Conservation (phyloP, 2,329 filamentous ascomycete genomes). For the Aureobasidium leucospermi region DNA sequence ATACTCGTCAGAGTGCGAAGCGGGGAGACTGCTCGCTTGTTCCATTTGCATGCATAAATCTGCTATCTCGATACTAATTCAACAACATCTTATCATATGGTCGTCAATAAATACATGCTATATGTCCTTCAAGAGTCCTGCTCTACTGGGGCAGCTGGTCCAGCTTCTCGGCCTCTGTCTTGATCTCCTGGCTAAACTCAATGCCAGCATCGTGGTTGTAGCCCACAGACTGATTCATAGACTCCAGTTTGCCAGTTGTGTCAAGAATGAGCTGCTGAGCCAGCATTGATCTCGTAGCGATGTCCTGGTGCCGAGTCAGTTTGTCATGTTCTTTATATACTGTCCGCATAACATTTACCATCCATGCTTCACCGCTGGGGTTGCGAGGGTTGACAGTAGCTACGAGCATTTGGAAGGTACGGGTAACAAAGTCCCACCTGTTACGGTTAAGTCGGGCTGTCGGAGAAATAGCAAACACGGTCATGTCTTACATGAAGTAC, state of each 20-base stretch:
- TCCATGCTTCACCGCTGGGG: background rate
- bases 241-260: slow-evolving; percentile 4
- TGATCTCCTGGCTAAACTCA: background rate
- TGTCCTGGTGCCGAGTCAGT: background rate
- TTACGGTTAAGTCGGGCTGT: background rate
- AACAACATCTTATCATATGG: background rate
- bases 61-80: background rate
- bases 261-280: slow-evolving; percentile 6
- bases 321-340: background rate
- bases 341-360: background rate
- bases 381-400: background rate
- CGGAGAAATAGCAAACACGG: background rate
- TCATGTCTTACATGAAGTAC: slow-evolving; percentile 19
- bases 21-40: no score
- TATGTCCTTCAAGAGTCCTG: background rate
- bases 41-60: no score
- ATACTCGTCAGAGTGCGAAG: no score
- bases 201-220: slow-evolving; percentile 8
- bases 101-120: background rate
- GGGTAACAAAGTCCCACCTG: slow-evolving; percentile 30
- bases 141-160: background rate
- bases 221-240: slow-evolving; percentile 6
- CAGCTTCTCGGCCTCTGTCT: slow-evolving; percentile 1
- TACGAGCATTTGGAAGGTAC: slow-evolving; percentile 14
- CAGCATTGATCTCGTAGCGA: background rate